These are phyloP conservation scores for Macaranga tanarius DNA, from an alignment of 441 rosid genomes.

Conservation along the genomic window DNA sequence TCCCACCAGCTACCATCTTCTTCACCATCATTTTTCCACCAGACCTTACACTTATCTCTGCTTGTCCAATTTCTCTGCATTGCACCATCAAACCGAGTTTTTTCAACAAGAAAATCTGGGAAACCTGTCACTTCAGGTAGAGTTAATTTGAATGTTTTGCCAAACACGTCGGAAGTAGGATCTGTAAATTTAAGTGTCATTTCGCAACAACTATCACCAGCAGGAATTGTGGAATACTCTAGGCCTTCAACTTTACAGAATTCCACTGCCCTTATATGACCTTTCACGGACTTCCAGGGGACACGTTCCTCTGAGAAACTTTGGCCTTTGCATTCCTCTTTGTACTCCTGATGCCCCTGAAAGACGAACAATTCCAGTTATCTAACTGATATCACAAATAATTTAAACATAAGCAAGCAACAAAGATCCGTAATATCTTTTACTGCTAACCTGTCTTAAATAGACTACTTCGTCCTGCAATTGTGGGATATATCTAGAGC, in stretches of 20 bases:
- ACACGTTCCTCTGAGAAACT: slow-evolving; percentile 53
- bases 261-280: slow-evolving; percentile 74
- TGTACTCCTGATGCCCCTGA: slow-evolving; percentile 97
- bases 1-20: slow-evolving; percentile 98
- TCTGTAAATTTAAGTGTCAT: slow-evolving; percentile 80
- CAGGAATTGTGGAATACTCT: slow-evolving; percentile 75
- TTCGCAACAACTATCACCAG: slow-evolving; percentile 99
- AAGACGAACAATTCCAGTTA: slow-evolving; percentile 25
- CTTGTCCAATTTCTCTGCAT: slow-evolving; percentile 76
- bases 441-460: slow-evolving; percentile 74
- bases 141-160: slow-evolving; percentile 61
- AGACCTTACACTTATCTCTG: slow-evolving; percentile 93
- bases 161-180: slow-evolving; percentile 56
- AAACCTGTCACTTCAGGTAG: slow-evolving; percentile 80
- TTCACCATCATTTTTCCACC: slow-evolving; percentile 94
- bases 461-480: slow-evolving; percentile 84
- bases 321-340: slow-evolving; percentile 22
- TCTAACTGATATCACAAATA: slow-evolving; percentile 1
- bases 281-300: slow-evolving; percentile 72
- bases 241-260: slow-evolving; percentile 80
- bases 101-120: slow-evolving; percentile 97
- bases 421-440: slow-evolving; percentile 7
- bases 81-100: slow-evolving; percentile 84
- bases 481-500: slow-evolving; percentile 93
- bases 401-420: slow-evolving; percentile 6